Evolutionary conservation across 164 flowering plant species (phyloP), one percentile per base, ranked within the genome.

Genomic region (Kingdonia uniflora): DNA sequence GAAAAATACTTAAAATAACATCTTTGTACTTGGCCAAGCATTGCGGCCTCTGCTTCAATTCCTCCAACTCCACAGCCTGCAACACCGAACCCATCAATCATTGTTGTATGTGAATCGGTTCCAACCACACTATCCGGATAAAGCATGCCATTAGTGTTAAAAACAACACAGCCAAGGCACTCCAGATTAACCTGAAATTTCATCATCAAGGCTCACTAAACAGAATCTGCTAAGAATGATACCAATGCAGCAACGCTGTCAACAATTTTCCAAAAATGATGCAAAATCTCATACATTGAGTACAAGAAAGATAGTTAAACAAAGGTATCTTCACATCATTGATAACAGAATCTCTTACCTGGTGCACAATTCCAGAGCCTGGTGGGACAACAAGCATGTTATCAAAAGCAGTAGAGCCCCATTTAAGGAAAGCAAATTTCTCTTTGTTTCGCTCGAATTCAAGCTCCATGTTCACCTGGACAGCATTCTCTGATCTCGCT

Each of bases 101-200:
- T 65, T 33, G 68, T 65, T 41, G 68, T 87, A 59, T 91, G 98
- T 2, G 95, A 91, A 72, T 87, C 95, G 43, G 92, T 91, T 48
- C 98, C 95, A 57, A 91, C 95, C 19, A 87, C 90, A 65, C 94
- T 91, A 68, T 91, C 98, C 21, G 95, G 98, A 52, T 91, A 87
- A 48, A 91, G 79, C 37, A 85, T 24, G 45, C 98, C 95, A 40
- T 74, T 55, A 14, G 74, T 85, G 72, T 87, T 87, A 71, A 87
- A 91, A 26, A 91, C 98, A 56, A 87, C 96, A 42, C 98, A 71
- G 5, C 90, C 98, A 59, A 87, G 90, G 64, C 85, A 87, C 61
- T 91, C 98, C 43, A 87, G 61, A 59, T 91, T 91, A 26, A 91
- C 98, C 96, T 91, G 77, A 60, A 73, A 57, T 59, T 39, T 42